Evolutionary conservation across 257 asterid species (phyloP).

Genomic region (Solanum infundibuliforme): DNA sequence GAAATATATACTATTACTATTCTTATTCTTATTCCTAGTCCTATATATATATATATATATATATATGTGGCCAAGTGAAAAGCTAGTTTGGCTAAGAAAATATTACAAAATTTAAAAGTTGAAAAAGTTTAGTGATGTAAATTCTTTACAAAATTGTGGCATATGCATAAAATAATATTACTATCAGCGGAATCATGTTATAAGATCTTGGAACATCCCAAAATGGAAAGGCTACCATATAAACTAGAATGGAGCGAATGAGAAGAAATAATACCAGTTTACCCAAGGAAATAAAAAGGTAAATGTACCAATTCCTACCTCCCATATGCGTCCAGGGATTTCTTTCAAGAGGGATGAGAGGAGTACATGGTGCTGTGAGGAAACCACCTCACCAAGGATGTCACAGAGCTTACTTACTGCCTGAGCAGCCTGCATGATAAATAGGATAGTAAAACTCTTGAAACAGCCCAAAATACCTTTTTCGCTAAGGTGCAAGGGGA

Average conservation of each 20-base stretch:
- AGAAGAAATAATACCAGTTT: not conserved
- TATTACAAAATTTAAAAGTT: not conserved
- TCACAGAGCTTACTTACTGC: conserved; percentile 80
- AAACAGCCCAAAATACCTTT: not conserved
- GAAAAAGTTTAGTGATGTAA: not conserved
- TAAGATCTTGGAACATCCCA: not conserved
- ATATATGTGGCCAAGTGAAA: not conserved
- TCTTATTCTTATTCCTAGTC: too few relatives aligned
- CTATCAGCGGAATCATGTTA: not conserved
- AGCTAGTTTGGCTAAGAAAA: not conserved
- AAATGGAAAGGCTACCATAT: not conserved
- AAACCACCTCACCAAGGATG: conserved; percentile 71
- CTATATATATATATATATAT: too few relatives aligned
- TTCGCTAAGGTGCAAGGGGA: not conserved
- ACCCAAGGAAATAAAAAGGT: not conserved
- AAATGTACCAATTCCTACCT: conserved; percentile 34
- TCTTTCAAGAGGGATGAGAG: conserved; percentile 81
- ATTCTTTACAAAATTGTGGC: not conserved
- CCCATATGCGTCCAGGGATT: conserved; percentile 95
- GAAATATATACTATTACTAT: too few relatives aligned
- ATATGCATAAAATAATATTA: not conserved
- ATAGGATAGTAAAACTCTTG: not conserved
- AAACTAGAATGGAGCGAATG: not conserved
- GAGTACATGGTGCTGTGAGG: conserved; percentile 61
- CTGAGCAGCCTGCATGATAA: conserved; percentile 61